Percentiles rank a stretch among this genome's conserved stretches.
phyloP scores from a whole-genome alignment of 2,329 filamentous ascomycete species.

The Colletotrichum tabaci region DNA sequence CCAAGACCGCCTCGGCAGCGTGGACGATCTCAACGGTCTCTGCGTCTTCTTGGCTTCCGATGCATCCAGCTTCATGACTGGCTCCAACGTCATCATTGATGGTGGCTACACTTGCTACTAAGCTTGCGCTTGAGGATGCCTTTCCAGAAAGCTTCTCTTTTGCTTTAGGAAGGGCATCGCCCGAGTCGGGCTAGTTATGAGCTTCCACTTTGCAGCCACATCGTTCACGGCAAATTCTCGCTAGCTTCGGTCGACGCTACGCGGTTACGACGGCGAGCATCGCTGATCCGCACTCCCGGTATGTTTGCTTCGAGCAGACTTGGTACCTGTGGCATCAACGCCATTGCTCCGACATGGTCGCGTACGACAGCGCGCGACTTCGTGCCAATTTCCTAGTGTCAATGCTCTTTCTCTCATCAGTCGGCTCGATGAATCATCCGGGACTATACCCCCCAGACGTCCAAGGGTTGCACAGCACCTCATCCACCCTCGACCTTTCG shows the following conservation, averaged over 20 bases:
- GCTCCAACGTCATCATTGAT: conserved; percentile 80
- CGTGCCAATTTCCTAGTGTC: conserved; percentile 42
- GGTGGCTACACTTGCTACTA: conserved; percentile 78
- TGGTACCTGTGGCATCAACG: conserved; percentile 34
- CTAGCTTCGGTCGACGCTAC: background rate
- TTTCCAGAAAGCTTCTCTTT: background rate
- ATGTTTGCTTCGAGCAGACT: conserved; percentile 22
- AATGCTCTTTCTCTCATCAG: conserved; percentile 4
- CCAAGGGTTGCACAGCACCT: conserved; percentile 20
- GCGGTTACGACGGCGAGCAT: conserved; percentile 21
- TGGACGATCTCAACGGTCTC: conserved; percentile 84
- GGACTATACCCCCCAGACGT: conserved; percentile 38
- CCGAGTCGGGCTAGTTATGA: conserved; percentile 14
- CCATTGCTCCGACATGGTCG: conserved; percentile 31
- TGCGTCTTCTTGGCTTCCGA: conserved; percentile 84
- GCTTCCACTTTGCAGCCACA: conserved; percentile 9
- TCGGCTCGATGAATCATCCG: conserved; percentile 2
- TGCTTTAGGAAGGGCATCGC: background rate
- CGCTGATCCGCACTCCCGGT: conserved; percentile 31
- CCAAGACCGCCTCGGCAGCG: conserved; percentile 79
- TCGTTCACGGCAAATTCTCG: conserved; percentile 13
- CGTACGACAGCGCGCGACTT: conserved; percentile 33
- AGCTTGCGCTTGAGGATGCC: conserved; percentile 41
- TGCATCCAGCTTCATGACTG: conserved; percentile 83
- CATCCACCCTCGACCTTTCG: conserved; percentile 18